Evolutionary conservation across 1,139 yeast genomes (phyloP).

Genomic region (Magnusiomyces ingens): DNA sequence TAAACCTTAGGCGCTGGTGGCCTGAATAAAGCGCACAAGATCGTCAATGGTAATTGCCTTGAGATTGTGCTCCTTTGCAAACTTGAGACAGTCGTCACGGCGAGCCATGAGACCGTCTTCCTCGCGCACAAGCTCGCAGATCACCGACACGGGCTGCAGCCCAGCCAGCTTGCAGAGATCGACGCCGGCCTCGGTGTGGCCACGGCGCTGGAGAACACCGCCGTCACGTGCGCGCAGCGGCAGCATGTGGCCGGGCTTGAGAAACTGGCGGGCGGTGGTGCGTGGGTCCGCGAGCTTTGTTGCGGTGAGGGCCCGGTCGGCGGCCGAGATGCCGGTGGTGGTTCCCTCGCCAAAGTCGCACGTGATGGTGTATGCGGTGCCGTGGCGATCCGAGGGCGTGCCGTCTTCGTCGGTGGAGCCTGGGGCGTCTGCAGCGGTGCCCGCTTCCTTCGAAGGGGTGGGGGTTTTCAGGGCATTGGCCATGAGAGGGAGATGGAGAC

Average conservation of each 20-base stretch:
- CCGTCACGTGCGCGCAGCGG: constrained; percentile 92
- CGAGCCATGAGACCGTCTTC: constrained; percentile 96
- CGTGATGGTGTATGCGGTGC: constrained; percentile 94
- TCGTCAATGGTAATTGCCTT: constrained; percentile 79
- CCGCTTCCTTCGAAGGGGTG: constrained; percentile 21
- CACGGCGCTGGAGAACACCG: constrained; percentile 71
- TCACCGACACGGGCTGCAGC: constrained; percentile 79
- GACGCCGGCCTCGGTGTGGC: constrained; percentile 98
- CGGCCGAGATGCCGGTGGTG: constrained; percentile 96
- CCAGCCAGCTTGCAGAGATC: constrained; percentile 76
- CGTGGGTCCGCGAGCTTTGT: constrained; percentile 57
- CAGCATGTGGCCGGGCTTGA: constrained; percentile 89
- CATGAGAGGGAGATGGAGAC: constrained; percentile 76
- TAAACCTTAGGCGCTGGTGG: background rate
- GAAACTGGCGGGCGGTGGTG: constrained; percentile 55
- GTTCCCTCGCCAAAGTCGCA: constrained; percentile 77
- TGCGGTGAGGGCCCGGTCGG: constrained; percentile 85
- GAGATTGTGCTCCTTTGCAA: constrained; percentile 55
- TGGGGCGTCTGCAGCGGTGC: background rate
- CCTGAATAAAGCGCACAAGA: constrained; percentile 48
- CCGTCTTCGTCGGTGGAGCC: constrained; percentile 27
- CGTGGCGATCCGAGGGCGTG: constrained; percentile 63
- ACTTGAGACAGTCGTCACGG: constrained; percentile 72
- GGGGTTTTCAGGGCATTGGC: constrained; percentile 25
- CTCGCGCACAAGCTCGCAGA: constrained; percentile 90